Base-by-base conservation (phyloP, 1,284 basidiomycete genomes). In the Ganoderma meredithae region DNA sequence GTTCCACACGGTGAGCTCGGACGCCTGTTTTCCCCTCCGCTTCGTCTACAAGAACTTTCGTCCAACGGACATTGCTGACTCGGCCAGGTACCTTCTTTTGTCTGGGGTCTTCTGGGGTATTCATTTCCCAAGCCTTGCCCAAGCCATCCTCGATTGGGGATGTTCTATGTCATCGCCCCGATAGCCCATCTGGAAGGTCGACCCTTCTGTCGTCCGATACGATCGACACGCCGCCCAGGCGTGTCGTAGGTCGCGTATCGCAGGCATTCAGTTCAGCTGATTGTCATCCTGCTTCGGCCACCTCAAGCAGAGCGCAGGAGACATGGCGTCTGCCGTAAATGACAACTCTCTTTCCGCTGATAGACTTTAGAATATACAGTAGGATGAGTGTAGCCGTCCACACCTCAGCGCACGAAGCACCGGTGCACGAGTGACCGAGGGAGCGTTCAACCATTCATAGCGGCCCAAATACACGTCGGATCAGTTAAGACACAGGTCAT, bases 141-240 rank as follows among this genome's bases (percentile, higher is more conserved):
- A 68, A 40, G 39, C 15, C 25, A 41, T 41, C 39, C n/a, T 60
- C 58, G 10, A 40, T 25, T 41, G 13, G 19, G 58, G 27, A 62
- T 60, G 63, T 63, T 58, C 63, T 62, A 61, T 52, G 36, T 19
- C n/a, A 49, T 40, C 31, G 15, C 58, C 41, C 40, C 56, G 53
- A 44, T 41, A 39, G 52, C 25, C 25, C 39, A 40, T 41, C 39
- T 33, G 40, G 43, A 56, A 58, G 60, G 58, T 62, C 62, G 15
- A 36, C 56, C 47, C 52, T 43, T 65, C 49, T 52, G 40, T 49
- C 41, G 52, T 59, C 56, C 62, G 63, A 64, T 53, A 67, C 52
- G 65, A 64, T 52, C 58, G 53, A 65, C 71, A 72, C 63, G 71
- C 71, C 31, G 31, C 9, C 25, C 9, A n/a, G 36, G 69, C 71